Evolutionary conservation across 257 asterid species (phyloP), one percentile per base, ranked within the genome.

Genomic region (Linderniella brevidens): DNA sequence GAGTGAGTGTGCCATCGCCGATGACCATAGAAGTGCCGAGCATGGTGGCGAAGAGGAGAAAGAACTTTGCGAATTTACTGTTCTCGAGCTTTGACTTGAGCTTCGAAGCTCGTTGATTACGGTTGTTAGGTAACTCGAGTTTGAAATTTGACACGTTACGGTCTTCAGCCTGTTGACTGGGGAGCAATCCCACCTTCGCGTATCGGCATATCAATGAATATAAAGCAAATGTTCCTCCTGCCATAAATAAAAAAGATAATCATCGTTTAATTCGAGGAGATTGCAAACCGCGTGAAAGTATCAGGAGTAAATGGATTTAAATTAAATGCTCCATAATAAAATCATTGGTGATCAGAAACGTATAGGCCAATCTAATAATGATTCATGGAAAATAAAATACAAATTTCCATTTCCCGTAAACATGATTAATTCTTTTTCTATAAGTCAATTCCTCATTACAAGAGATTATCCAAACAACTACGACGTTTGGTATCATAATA

Each of bases 1-100:
- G 93, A 19, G 95, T 83, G 8, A 83, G 77, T 17, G 77, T 59
- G 1, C 95, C 95, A 59, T 80, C 95, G 10, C 95, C 95, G 17
- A 85, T 80, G 8, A 85, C 80, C 95, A 85, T 85, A 13, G 93
- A 73, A 56, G 95, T 85, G 16, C 83, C 95, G 0, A 83, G 77
- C 61, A 80, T 74, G 17, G 90, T 72, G 11, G 72, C 71, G 2
- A 81, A 49, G 17, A 78, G 37, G 8, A 81, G 57, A 5, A 67
- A 38, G 18, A 55, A 19, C 60, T 73, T 76, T 0, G 64, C 68
- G 3, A 50, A 41, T 0, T 36, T 39, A 60, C 80, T 78, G 4
- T 19, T 58, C 48, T 81, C 93, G 5, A 81, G 44, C 36, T 15
- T 55, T 0, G 63, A 42, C 58, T 72, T 60, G 3, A 81, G 32